A percentile compares a stretch with the other conserved stretches of the same genome.
phyloP scores from a whole-genome alignment of 78 protist species.

The Emiliania huxleyi region DNA sequence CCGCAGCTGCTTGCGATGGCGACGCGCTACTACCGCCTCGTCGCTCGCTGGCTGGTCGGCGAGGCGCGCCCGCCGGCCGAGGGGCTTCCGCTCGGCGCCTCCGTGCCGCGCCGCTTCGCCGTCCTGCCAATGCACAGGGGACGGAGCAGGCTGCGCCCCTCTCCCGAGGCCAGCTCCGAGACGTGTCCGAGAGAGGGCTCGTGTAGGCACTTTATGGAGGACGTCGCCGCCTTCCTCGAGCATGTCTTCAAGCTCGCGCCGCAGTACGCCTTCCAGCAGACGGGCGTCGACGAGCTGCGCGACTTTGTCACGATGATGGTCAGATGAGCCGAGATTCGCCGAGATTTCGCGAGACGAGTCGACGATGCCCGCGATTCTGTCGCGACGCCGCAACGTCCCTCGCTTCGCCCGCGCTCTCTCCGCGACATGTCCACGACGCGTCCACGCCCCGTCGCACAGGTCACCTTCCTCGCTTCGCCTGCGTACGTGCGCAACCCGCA shows the following conservation, averaged over 20 bases:
- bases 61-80: neutral
- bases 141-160: too few relatives aligned
- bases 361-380: too few relatives aligned
- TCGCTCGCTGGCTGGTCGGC: neutral
- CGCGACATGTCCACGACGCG: too few relatives aligned
- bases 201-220: too few relatives aligned
- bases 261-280: neutral
- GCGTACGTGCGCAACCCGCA: slow-evolving; percentile 45
- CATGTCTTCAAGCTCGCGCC: neutral
- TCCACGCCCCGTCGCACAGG: too few relatives aligned
- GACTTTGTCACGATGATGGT: slow-evolving; percentile 18
- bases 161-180: too few relatives aligned
- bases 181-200: too few relatives aligned
- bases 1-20: neutral
- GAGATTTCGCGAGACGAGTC: too few relatives aligned
- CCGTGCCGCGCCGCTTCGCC: slow-evolving; percentile 4
- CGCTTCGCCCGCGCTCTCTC: too few relatives aligned
- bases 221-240: neutral
- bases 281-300: neutral
- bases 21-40: neutral
- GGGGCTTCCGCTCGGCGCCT: neutral
- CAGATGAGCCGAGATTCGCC: too few relatives aligned
- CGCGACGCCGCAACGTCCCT: too few relatives aligned
- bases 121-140: too few relatives aligned
- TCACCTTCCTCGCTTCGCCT: neutral